Base-by-base conservation (phyloP, 2,329 filamentous ascomycete genomes). In the Bertia moriformis region DNA sequence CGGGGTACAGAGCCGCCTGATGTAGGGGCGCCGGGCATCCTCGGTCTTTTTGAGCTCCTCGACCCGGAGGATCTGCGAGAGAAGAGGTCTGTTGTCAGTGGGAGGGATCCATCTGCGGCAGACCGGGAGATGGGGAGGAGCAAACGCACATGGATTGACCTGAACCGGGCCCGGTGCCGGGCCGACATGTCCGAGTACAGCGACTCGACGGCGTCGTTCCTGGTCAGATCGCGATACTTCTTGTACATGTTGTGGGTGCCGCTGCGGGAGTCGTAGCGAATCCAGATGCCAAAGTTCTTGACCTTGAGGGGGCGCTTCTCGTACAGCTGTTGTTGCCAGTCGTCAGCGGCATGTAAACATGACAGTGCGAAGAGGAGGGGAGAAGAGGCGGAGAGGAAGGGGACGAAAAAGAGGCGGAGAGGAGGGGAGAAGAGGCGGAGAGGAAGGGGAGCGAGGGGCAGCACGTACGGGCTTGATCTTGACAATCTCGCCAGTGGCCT, bases 161-260 rank as follows among this genome's bases (percentile, higher is more conserved):
- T 80, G 78, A 98, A 98, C 60, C 91, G 85, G 61, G 91, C 82
- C 63, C 85, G 87, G 80, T 98, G 91, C 66, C 91, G 85, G 66
- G 93, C 89, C 55, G 91, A 86, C 91, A 98, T 96, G 74, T 98
- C 91, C 70, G 91, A 84, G 82, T 98, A 98, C 62, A 98, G 79
- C 54, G 89, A 71, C 71, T 96, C 84, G 59, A 96, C 88, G 52
- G 93, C 91, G 54, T 89, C 89, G 60, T 81, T 84, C 68, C 91
- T 78, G 63, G 84, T 89, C 78, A 96, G 83, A 77, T 96, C 91
- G 65, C 91, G 85, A 83, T n/a, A n/a, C n/a, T n/a, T n/a, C n/a
- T n/a, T n/a, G 86, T 98, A 98, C 91, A 98, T 98, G 83, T 98
- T 98, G 87, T 98, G 91, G 59, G 93, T 98, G 58, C 91, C 91